Percentiles rank a stretch among this genome's conserved stretches.
Conservation (phyloP, 176 grass and related monocot genomes). For the Aegilops tauschii region DNA sequence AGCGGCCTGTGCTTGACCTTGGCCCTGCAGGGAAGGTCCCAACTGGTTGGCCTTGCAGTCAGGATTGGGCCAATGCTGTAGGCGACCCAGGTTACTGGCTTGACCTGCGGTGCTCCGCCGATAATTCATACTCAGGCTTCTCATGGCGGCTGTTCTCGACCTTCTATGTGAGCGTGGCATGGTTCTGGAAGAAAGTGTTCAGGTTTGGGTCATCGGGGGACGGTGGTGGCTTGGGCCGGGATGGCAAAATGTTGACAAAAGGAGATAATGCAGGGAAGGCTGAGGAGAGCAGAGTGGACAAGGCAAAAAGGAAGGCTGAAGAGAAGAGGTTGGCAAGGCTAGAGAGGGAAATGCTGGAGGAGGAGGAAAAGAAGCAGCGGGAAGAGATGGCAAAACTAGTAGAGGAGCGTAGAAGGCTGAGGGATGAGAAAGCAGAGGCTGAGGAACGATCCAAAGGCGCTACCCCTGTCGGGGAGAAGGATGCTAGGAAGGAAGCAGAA, state of each 20-base stretch:
- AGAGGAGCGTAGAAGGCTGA: slow-evolving; percentile 81
- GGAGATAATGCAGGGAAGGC: slow-evolving; percentile 57
- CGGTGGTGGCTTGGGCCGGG: slow-evolving; percentile 20
- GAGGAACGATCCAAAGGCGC: slow-evolving; percentile 69
- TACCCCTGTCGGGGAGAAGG: slow-evolving; percentile 70
- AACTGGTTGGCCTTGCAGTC: slow-evolving; percentile 64
- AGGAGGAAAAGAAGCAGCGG: slow-evolving; percentile 94
- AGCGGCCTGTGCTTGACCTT: slow-evolving; percentile 77
- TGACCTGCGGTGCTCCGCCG: slow-evolving; percentile 39
- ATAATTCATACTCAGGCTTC: slow-evolving; percentile 48
- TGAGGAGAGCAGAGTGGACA: slow-evolving; percentile 71
- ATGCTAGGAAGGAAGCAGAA: slow-evolving; percentile 58
- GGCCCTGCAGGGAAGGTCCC: slow-evolving; percentile 28
- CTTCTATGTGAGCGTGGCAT: slow-evolving; percentile 35
- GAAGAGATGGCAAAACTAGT: slow-evolving; percentile 88
- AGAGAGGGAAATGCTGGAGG: slow-evolving; percentile 93
- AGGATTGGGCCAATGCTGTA: slow-evolving; percentile 49
- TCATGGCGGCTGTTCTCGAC: slow-evolving; percentile 38
- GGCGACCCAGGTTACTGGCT: slow-evolving; percentile 46
- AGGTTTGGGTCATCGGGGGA: slow-evolving; percentile 54
- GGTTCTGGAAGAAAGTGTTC: slow-evolving; percentile 59
- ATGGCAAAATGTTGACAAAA: slow-evolving; percentile 46
- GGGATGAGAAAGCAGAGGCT: slow-evolving; percentile 79
- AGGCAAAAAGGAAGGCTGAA: slow-evolving; percentile 82
- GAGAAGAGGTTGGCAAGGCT: slow-evolving; percentile 79